These are phyloP conservation scores for Circinella umbellata DNA, from an alignment of 371 early-diverging fungal genomes.

Conservation along the genomic window DNA sequence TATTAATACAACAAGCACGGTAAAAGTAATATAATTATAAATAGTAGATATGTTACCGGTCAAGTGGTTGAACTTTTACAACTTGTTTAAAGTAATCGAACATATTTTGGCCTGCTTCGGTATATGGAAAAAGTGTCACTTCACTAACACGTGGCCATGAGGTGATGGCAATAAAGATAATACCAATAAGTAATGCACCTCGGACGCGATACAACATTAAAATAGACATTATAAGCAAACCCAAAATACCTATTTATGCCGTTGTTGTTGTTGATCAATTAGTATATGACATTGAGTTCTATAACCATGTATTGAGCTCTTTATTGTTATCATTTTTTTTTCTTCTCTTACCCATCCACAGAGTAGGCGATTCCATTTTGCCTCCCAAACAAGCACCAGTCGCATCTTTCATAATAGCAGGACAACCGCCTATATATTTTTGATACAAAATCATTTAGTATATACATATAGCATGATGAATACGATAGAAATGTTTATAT, in stretches of 20 bases:
- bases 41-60: conserved; percentile 21
- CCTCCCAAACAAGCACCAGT: conserved; percentile 57
- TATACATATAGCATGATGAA: neutral
- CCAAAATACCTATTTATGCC: conserved; percentile 46
- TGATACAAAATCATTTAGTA: neutral
- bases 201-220: conserved; percentile 69
- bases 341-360: conserved; percentile 62
- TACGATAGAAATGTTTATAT: neutral
- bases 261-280: neutral
- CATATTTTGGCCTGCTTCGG: conserved; percentile 60
- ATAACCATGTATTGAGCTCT: no score
- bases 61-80: conserved; percentile 67
- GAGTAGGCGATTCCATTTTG: conserved; percentile 70
- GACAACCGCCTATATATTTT: conserved; percentile 55
- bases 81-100: conserved; percentile 78
- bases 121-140: conserved; percentile 79
- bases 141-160: conserved; percentile 68
- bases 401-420: conserved; percentile 51
- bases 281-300: neutral
- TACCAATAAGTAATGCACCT: conserved; percentile 76
- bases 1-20: neutral
- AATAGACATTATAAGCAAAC: conserved; percentile 70
- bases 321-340: no score
- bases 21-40: no score
- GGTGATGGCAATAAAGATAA: conserved; percentile 70